phyloP scores from a whole-genome alignment of 768 basidiomycete genomes.

The Rubroboletus pulcherrimus region DNA sequence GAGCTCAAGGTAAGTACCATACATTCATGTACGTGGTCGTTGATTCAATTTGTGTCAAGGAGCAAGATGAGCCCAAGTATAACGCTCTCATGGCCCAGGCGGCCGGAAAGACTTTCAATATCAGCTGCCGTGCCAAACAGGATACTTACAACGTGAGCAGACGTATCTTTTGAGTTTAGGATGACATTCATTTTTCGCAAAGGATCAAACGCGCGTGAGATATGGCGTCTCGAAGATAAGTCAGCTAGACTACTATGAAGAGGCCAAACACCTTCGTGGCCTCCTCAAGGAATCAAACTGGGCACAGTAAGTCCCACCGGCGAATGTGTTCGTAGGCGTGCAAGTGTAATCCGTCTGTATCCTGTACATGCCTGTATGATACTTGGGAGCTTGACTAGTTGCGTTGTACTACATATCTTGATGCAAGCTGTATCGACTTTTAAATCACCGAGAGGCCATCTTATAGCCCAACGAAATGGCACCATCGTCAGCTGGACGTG shows the following conservation, averaged over 20 bases:
- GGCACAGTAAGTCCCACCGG: slow-evolving; percentile 34
- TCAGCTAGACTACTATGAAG: slow-evolving; percentile 66
- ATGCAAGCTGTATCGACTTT: neutral
- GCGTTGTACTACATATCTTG: neutral
- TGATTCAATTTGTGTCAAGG: slow-evolving; percentile 35
- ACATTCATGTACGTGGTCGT: neutral
- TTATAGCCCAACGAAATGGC: neutral
- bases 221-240: slow-evolving; percentile 74
- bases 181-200: neutral
- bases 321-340: neutral
- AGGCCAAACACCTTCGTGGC: slow-evolving; percentile 55
- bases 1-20: slow-evolving; percentile 54
- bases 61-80: slow-evolving; percentile 56
- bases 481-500: neutral
- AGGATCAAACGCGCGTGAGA: slow-evolving; percentile 81
- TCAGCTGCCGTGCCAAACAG: slow-evolving; percentile 81
- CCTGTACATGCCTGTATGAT: slow-evolving; percentile 5
- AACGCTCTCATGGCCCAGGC: slow-evolving; percentile 59
- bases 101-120: slow-evolving; percentile 70
- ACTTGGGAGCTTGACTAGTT: neutral
- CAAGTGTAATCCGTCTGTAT: neutral
- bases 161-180: neutral
- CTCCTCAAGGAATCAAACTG: slow-evolving; percentile 53
- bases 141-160: slow-evolving; percentile 77
- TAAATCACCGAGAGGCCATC: neutral